Conservation (phyloP, 2,329 filamentous ascomycete genomes). For the Rhinocladiella mackenziei region DNA sequence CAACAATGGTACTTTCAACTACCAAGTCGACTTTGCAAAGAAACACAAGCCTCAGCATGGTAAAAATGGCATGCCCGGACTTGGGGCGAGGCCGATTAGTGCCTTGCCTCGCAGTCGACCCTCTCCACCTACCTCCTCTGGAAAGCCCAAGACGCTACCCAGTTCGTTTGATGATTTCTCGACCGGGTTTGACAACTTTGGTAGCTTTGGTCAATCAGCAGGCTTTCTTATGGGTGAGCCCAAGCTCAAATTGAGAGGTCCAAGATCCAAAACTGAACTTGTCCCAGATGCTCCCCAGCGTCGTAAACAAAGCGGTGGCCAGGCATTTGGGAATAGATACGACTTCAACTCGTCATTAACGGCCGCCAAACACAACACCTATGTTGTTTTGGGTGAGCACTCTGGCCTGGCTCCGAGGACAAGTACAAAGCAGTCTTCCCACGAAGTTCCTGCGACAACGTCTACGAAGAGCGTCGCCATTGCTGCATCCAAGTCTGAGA, state of each 20-base stretch:
- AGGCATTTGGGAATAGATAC: constrained; percentile 87
- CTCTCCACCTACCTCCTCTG: constrained; percentile 52
- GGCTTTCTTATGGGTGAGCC: constrained; percentile 63
- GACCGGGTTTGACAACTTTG: constrained; percentile 54
- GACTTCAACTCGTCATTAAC: constrained; percentile 91
- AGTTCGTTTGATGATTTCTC: constrained; percentile 67
- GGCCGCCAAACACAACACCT: constrained; percentile 65
- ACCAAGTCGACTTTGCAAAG: constrained; percentile 89
- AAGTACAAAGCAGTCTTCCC: constrained; percentile 29
- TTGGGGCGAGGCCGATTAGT: constrained; percentile 49
- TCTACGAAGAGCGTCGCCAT: constrained; percentile 18
- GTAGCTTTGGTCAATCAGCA: constrained; percentile 55
- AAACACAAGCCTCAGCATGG: constrained; percentile 58
- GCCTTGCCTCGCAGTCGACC: constrained; percentile 65
- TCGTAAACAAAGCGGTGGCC: constrained; percentile 53
- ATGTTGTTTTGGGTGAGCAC: constrained; percentile 28
- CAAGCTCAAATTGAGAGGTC: constrained; percentile 65
- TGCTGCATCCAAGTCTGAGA: constrained; percentile 19
- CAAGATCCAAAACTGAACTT: constrained; percentile 60
- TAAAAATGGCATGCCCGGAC: constrained; percentile 45
- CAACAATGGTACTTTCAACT: constrained; percentile 83
- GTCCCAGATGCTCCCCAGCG: constrained; percentile 55
- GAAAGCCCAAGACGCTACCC: constrained; percentile 51
- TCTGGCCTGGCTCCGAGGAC: constrained; percentile 27
- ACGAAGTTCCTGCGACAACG: constrained; percentile 26